A percentile compares a stretch with the other conserved stretches of the same genome.
These are phyloP conservation scores for Paramyrothecium sp. DNA, from an alignment of 2,329 filamentous ascomycete species.

Conservation along the genomic window DNA sequence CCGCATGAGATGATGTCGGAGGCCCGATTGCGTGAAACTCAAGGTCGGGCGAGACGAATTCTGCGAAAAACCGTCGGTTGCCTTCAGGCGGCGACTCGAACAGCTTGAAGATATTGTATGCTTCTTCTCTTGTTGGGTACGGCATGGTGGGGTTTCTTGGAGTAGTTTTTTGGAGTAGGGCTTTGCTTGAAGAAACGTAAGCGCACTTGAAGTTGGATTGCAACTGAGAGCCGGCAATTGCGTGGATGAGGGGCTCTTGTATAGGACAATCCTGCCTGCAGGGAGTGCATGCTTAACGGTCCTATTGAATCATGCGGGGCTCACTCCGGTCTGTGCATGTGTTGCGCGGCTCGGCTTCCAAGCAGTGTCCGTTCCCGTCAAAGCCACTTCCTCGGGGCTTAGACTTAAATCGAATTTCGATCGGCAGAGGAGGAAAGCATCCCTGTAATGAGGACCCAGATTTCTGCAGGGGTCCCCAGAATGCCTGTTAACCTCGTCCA, in stretches of 20 bases:
- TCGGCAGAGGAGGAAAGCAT: too few relatives aligned
- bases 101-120: background rate
- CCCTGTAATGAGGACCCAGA: too few relatives aligned
- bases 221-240: background rate
- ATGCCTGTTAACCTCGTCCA: too few relatives aligned
- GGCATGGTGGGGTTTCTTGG: background rate
- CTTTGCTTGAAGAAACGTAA: background rate
- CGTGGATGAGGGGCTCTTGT: background rate
- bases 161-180: background rate
- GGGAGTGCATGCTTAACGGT: too few relatives aligned
- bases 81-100: background rate
- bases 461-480: too few relatives aligned
- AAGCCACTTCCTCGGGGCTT: too few relatives aligned
- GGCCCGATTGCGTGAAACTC: background rate
- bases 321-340: too few relatives aligned
- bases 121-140: background rate
- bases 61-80: background rate
- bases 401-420: too few relatives aligned
- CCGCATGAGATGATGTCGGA: background rate
- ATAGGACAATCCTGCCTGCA: too few relatives aligned
- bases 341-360: too few relatives aligned
- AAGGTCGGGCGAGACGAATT: background rate
- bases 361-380: too few relatives aligned
- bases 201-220: background rate
- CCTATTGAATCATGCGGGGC: too few relatives aligned